A percentile compares a stretch with the other conserved stretches of the same genome.
phyloP scores from a whole-genome alignment of 108 stramenopile species.

The Phaeodactylum tricornutum region DNA sequence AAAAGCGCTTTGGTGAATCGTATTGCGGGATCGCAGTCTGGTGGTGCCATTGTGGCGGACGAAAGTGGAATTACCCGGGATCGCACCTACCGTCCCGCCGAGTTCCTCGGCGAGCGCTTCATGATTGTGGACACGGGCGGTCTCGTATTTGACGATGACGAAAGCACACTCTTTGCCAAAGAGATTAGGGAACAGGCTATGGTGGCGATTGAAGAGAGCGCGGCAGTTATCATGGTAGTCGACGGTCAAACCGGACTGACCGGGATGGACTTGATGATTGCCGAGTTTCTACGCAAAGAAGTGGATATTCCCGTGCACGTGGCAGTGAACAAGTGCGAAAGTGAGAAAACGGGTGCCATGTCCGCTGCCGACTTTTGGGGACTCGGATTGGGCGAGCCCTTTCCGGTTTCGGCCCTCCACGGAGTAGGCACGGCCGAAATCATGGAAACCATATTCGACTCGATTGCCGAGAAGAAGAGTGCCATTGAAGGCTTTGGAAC shows the following conservation, averaged over 20 bases:
- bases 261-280: constrained; percentile 76
- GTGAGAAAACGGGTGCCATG: constrained; percentile 56
- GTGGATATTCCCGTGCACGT: constrained; percentile 73
- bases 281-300: constrained; percentile 80
- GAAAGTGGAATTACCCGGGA: constrained; percentile 93
- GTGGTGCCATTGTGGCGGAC: constrained; percentile 93
- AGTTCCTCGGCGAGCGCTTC: constrained; percentile 88
- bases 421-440: constrained; percentile 93
- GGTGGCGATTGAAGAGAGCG: constrained; percentile 87
- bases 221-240: constrained; percentile 85
- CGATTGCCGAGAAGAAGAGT: constrained; percentile 56
- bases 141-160: constrained; percentile 89
- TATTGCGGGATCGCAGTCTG: constrained; percentile 66
- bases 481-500: constrained; percentile 74
- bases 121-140: constrained; percentile 94
- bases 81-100: constrained; percentile 85
- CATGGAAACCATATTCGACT: constrained; percentile 75
- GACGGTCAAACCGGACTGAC: constrained; percentile 85
- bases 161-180: constrained; percentile 78
- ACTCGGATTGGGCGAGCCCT: constrained; percentile 92
- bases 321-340: constrained; percentile 97
- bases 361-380: constrained; percentile 90
- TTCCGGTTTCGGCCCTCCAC: constrained; percentile 92
- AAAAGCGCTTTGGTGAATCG: constrained; percentile 94
- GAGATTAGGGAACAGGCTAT: constrained; percentile 92